phyloP scores from a whole-genome alignment of 176 grass and related monocot genomes.

The Olyra latifolia region DNA sequence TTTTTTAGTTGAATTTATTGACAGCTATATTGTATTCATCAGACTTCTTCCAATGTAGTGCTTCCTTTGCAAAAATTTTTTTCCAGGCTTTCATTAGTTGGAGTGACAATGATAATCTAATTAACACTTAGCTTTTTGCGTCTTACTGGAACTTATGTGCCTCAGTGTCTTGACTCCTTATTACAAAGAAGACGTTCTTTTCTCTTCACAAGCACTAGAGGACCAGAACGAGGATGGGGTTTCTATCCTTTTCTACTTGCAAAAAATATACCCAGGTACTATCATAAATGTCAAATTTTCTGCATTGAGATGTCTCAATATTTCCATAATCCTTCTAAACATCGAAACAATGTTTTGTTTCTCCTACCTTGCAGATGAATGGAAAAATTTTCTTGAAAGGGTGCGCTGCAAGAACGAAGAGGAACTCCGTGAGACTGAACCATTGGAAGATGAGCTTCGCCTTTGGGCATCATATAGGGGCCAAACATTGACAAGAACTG shows the following conservation, averaged over 20 bases:
- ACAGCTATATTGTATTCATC: not conserved
- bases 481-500: conserved; percentile 96
- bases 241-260: conserved; percentile 96
- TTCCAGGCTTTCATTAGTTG: not conserved
- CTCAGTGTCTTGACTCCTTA: conserved; percentile 96
- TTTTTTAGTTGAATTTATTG: not conserved
- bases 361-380: conserved; percentile 74
- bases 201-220: conserved; percentile 66
- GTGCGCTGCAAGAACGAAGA: conserved; percentile 67
- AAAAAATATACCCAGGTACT: conserved; percentile 96
- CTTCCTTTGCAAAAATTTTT: not conserved
- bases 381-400: conserved; percentile 88
- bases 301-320: not conserved
- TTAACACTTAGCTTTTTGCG: not conserved
- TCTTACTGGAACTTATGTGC: conserved; percentile 23
- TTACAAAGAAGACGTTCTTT: conserved; percentile 90
- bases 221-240: conserved; percentile 91
- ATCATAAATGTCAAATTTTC: conserved; percentile 10
- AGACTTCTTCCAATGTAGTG: not conserved
- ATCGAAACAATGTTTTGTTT: conserved; percentile 13
- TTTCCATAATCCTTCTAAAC: conserved; percentile 8
- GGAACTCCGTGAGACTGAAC: conserved; percentile 55
- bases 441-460: conserved; percentile 75
- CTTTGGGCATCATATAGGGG: conserved; percentile 97
- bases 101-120: conserved; percentile 14